Evolutionary conservation across 75 land plant species (phyloP).

Genomic region (Cupressus sempervirens): DNA sequence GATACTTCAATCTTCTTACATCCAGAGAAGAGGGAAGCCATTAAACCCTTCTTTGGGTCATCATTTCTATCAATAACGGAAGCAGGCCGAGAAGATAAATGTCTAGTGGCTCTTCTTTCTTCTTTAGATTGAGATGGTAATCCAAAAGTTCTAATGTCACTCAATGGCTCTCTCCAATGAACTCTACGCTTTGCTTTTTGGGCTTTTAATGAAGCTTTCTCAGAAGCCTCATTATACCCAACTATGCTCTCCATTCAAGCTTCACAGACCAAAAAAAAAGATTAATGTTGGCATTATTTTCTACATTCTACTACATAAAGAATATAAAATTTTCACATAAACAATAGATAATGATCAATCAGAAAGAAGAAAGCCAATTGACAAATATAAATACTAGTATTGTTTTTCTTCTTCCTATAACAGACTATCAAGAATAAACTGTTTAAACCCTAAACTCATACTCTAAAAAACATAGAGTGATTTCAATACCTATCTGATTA

Average conservation of each 20-base stretch:
- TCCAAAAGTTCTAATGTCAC: background rate
- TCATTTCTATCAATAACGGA: background rate
- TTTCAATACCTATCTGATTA: too few relatives aligned
- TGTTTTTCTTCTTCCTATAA: too few relatives aligned
- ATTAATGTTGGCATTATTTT: too few relatives aligned
- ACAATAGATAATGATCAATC: too few relatives aligned
- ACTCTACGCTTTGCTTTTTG: background rate
- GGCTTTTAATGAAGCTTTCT: background rate
- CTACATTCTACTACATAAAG: too few relatives aligned
- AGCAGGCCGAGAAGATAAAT: background rate
- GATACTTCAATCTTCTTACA: background rate
- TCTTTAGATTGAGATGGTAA: background rate
- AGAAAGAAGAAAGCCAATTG: too few relatives aligned
- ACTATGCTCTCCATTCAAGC: background rate
- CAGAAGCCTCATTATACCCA: background rate
- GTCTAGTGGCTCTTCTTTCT: background rate
- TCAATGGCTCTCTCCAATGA: background rate
- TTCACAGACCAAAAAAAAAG: too few relatives aligned
- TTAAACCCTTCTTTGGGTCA: background rate
- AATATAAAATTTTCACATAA: too few relatives aligned
- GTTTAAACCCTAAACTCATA: too few relatives aligned
- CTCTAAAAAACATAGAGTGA: too few relatives aligned
- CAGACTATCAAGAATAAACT: too few relatives aligned
- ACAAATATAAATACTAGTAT: too few relatives aligned
- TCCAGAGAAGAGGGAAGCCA: background rate